Evolutionary conservation across 352 stramenopile species (phyloP), one percentile per base, ranked within the genome.

Genomic region (Phytophthora europaea): DNA sequence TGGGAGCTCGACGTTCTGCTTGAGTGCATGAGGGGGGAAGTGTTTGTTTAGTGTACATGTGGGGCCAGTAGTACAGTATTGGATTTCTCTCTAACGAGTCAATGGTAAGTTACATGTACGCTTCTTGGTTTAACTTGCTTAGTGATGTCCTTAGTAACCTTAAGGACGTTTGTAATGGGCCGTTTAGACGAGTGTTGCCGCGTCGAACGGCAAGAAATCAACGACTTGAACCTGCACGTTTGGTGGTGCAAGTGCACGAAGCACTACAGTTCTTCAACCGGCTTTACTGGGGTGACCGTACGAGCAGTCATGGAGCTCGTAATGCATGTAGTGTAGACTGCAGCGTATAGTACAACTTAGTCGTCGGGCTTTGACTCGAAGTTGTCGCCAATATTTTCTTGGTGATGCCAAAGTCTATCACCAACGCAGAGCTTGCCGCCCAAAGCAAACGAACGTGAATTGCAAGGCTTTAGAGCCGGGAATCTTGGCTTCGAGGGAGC

Each of bases 121-220:
- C 12, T 22, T 54, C 10, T 18, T 55, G 43, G 7, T 65, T 63
- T 38, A 28, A 54, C 57, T 26, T 53, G 43, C 33, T 61, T 48
- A 26, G n/a, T n/a, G 18, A 28, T 20, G 40, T 48, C 10, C 53
- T 12, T 18, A 15, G 16, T 15, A 15, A 48, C 40, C 40, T 48
- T 15, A 15, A 13, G 45, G n/a, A 61, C n/a, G 33, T 61, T 33
- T 12, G 58, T 56, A 65, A 56, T 50, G 45, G 12, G 43, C 31
- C 43, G 58, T 65, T 56, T 28, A 65, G 43, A 65, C 58, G 58
- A 65, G 43, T 22, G n/a, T 16, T 54, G 22, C 18, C 36, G 23
- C 10, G 26, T 40, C 40, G 52, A 12, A 3, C 4, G 12, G 6
- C 45, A 26, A 23, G n/a, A 52, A 52, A 52, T 52, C 45, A 52